Conservation (phyloP, 192 early-diverging fungal genomes). For the Backusella circina region DNA sequence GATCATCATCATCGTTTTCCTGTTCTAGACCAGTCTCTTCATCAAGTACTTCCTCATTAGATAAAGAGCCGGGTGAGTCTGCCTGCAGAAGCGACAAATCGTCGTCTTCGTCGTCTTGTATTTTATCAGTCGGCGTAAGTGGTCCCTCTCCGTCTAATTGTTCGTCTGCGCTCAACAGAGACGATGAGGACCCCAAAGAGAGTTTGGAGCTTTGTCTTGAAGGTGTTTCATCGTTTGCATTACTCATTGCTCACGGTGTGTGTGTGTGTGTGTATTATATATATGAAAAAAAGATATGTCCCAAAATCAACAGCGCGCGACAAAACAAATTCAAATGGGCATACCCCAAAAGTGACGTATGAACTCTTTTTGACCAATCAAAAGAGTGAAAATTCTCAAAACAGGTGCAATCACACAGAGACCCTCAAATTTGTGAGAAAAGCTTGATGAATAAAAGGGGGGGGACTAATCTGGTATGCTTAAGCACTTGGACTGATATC, state of each 20-base stretch:
- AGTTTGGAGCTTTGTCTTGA: conserved; percentile 30
- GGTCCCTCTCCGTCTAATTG: conserved; percentile 27
- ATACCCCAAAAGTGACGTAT: background rate
- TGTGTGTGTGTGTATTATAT: background rate
- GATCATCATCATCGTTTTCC: conserved; percentile 15
- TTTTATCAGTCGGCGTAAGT: conserved; percentile 25
- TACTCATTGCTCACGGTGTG: background rate
- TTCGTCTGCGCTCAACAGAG: conserved; percentile 25
- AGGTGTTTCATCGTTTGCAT: conserved; percentile 11
- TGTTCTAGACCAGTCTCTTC: background rate
- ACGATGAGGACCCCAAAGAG: conserved; percentile 31
- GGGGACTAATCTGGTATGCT: no score
- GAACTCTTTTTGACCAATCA: background rate
- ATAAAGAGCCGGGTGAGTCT: conserved; percentile 12
- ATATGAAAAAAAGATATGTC: background rate
- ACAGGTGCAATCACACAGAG: no score
- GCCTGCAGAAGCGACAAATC: background rate
- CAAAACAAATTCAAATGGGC: background rate
- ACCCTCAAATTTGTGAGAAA: no score
- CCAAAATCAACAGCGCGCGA: background rate
- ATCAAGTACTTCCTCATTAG: conserved; percentile 23
- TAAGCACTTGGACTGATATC: no score
- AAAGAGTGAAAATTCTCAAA: no score
- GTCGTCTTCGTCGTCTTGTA: conserved; percentile 26
- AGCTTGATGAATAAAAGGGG: no score